Percentiles rank a stretch among this genome's conserved stretches.
phyloP scores from a whole-genome alignment of 139 green algal species.

The Volvox africanus region DNA sequence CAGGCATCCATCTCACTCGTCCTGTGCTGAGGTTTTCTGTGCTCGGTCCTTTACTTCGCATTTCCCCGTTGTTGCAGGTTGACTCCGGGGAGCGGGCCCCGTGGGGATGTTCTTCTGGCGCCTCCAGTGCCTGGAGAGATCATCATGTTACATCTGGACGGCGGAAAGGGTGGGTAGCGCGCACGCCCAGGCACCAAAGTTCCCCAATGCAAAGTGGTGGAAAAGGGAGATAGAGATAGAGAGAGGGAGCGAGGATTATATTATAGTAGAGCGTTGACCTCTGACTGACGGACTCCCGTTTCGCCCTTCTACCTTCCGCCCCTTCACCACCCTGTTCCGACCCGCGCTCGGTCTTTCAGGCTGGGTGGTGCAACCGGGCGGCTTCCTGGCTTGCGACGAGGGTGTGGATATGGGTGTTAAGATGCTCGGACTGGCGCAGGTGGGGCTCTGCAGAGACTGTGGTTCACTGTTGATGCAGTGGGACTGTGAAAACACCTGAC shows the following conservation, averaged over 20 bases:
- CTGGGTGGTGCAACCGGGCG: slow-evolving; percentile 55
- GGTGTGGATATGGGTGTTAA: slow-evolving; percentile 45
- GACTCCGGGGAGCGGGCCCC: slow-evolving; percentile 4
- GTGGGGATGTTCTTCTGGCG: slow-evolving; percentile 58
- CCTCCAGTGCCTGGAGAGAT: slow-evolving; percentile 59
- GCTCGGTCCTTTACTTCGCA: too few species aligned
- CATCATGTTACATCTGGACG: slow-evolving; percentile 54
- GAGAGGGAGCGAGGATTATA: neutral
- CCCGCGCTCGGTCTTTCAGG: neutral
- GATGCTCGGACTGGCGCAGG: slow-evolving; percentile 35
- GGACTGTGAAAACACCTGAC: too few species aligned
- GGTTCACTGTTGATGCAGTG: too few species aligned
- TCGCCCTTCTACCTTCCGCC: neutral
- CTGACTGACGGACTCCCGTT: neutral
- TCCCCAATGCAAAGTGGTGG: too few species aligned
- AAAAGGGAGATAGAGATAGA: too few species aligned
- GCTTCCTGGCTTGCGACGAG: slow-evolving; percentile 56
- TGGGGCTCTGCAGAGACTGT: neutral
- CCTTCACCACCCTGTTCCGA: neutral
- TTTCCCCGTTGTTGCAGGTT: slow-evolving; percentile 4
- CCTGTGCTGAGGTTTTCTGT: too few species aligned
- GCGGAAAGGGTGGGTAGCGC: neutral
- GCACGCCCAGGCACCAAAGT: too few species aligned
- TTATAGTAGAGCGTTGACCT: neutral
- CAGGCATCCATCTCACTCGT: too few species aligned